These are phyloP conservation scores for Plenodomus lindquistii DNA, from an alignment of 2,329 filamentous ascomycete species.

Conservation along the genomic window DNA sequence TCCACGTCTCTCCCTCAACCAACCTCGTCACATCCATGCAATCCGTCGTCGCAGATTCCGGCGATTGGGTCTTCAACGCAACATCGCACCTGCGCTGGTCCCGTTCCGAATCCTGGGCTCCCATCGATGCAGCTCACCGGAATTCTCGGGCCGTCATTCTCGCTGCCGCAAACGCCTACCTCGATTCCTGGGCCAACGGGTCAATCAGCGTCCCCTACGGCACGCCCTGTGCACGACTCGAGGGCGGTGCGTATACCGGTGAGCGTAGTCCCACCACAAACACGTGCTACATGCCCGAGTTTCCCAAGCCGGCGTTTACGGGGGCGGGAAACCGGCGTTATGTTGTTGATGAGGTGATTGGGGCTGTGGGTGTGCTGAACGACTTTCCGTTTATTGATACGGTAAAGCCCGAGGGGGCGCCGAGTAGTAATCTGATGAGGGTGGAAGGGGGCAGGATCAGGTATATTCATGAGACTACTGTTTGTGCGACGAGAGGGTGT, in stretches of 20 bases:
- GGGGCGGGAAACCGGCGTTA: slow-evolving; percentile 22
- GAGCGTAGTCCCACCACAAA: slow-evolving; percentile 13
- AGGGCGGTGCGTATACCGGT: slow-evolving; percentile 31
- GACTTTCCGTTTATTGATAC: slow-evolving; percentile 34
- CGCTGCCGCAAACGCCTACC: slow-evolving; percentile 29
- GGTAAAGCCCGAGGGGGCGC: slow-evolving; percentile 27
- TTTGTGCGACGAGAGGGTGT: slow-evolving; percentile 27
- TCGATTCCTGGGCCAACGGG: slow-evolving; percentile 27
- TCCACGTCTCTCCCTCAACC: slow-evolving; percentile 12
- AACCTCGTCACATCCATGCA: slow-evolving; percentile 11
- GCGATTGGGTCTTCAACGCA: slow-evolving; percentile 30
- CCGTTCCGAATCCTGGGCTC: slow-evolving; percentile 15
- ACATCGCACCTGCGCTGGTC: slow-evolving; percentile 13
- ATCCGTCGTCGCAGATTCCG: slow-evolving; percentile 19
- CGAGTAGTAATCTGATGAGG: slow-evolving; percentile 25
- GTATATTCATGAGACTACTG: slow-evolving; percentile 32
- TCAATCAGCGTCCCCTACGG: slow-evolving; percentile 30
- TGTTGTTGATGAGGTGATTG: slow-evolving; percentile 28
- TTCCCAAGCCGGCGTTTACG: slow-evolving; percentile 25
- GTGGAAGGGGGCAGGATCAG: slow-evolving; percentile 28
- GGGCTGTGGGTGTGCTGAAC: slow-evolving; percentile 26
- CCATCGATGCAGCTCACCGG: slow-evolving; percentile 13
- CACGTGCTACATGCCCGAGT: slow-evolving; percentile 28
- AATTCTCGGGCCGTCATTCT: slow-evolving; percentile 21
- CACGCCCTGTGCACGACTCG: slow-evolving; percentile 30